A percentile compares a stretch with the other conserved stretches of the same genome.
Conservation (phyloP, 1,284 basidiomycete genomes). For the Meripilus lineatus region DNA sequence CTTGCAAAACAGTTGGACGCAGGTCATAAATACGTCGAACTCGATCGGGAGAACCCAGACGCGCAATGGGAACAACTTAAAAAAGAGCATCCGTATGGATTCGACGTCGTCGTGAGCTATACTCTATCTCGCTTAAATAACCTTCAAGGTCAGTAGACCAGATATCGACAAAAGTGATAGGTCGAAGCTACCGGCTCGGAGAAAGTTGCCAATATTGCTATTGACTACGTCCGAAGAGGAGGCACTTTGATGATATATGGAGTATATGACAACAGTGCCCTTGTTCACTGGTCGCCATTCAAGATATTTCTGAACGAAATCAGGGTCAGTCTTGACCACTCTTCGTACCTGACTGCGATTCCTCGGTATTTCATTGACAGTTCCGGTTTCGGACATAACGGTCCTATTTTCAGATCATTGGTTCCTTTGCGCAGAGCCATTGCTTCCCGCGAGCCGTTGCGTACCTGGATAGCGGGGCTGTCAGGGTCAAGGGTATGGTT, state of each 20-base stretch:
- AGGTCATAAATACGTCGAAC: constrained; percentile 79
- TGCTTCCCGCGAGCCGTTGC: constrained; percentile 87
- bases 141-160: background rate
- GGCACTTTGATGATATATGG: constrained; percentile 73
- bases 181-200: constrained; percentile 84
- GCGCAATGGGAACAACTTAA: constrained; percentile 77
- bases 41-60: constrained; percentile 73
- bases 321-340: constrained; percentile 37
- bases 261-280: constrained; percentile 70
- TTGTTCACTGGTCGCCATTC: constrained; percentile 78
- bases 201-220: constrained; percentile 72
- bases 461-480: constrained; percentile 82
- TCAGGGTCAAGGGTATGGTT: constrained; percentile 81
- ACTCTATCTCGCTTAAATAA: background rate
- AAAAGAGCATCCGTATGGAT: constrained; percentile 77
- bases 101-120: constrained; percentile 70
- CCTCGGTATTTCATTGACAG: background rate
- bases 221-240: constrained; percentile 81
- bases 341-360: background rate
- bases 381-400: background rate
- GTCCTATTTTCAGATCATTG: constrained; percentile 74
- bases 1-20: constrained; percentile 73
- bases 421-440: constrained; percentile 80
- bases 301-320: constrained; percentile 89
- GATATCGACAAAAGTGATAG: constrained; percentile 22